phyloP scores from a whole-genome alignment of 192 early-diverging fungal genomes.

The Coemansia reversa region DNA sequence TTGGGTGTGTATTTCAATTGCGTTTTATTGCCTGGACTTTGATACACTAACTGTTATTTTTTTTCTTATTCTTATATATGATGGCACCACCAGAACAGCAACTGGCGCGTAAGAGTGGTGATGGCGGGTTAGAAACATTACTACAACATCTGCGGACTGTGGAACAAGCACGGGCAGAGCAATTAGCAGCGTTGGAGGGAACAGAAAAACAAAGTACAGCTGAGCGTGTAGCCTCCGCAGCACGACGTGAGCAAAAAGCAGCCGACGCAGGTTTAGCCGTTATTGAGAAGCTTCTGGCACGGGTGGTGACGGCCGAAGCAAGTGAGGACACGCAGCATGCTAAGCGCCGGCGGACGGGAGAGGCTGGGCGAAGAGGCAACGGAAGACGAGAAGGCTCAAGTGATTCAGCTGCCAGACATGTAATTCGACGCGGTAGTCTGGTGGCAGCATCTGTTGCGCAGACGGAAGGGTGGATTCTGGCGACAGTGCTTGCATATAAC shows the following conservation, averaged over 20 bases:
- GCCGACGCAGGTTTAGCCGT: constrained; percentile 25
- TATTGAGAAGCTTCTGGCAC: constrained; percentile 22
- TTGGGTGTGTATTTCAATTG: too few species aligned
- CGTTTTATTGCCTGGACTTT: too few species aligned
- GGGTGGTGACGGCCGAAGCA: not conserved
- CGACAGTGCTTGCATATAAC: constrained; percentile 37
- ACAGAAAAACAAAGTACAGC: constrained; percentile 12
- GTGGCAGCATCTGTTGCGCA: constrained; percentile 40
- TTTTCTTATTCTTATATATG: too few species aligned
- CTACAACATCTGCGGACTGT: constrained; percentile 14
- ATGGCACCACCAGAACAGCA: too few species aligned
- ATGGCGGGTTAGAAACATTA: not conserved
- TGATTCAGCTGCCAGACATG: not conserved
- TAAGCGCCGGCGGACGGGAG: constrained; percentile 18
- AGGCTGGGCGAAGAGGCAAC: not conserved
- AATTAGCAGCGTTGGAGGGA: constrained; percentile 14
- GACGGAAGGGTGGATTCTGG: constrained; percentile 46
- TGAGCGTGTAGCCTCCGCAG: constrained; percentile 12
- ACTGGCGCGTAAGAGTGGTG: too few species aligned
- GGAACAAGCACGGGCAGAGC: constrained; percentile 20
- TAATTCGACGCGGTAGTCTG: constrained; percentile 33
- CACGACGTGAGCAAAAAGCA: constrained; percentile 27
- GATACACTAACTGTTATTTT: too few species aligned
- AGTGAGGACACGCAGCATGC: constrained; percentile 1
- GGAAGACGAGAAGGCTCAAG: not conserved